phyloP scores from a whole-genome alignment of 2,329 filamentous ascomycete species.

The Colletotrichum lini region DNA sequence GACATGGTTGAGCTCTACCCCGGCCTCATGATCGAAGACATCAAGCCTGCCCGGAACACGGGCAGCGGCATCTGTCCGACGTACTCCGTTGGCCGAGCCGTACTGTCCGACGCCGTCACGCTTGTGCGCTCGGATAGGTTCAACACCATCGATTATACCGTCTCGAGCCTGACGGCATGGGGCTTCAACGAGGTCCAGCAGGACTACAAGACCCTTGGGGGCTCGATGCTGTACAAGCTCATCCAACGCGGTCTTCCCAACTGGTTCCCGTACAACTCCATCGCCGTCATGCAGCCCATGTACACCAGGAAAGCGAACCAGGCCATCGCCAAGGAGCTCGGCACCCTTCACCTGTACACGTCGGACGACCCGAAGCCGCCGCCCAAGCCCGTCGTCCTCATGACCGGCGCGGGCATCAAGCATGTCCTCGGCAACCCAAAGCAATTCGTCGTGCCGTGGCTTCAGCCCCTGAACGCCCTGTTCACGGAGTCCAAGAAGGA shows the following conservation, averaged over 20 bases:
- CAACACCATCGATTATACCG: conserved; percentile 66
- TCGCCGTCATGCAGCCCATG: conserved; percentile 62
- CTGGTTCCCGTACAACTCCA: conserved; percentile 56
- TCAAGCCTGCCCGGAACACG: conserved; percentile 64
- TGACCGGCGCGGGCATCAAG: conserved; percentile 48
- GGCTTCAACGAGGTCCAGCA: conserved; percentile 58
- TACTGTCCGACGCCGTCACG: conserved; percentile 72
- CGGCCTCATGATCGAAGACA: conserved; percentile 74
- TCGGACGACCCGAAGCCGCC: conserved; percentile 55
- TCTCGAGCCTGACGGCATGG: conserved; percentile 59
- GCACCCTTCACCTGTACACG: conserved; percentile 52
- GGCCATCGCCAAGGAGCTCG: conserved; percentile 55
- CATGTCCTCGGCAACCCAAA: conserved; percentile 51
- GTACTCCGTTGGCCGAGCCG: conserved; percentile 68
- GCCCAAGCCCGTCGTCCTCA: conserved; percentile 48
- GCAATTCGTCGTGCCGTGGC: conserved; percentile 54
- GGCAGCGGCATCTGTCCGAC: conserved; percentile 67
- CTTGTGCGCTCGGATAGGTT: conserved; percentile 73
- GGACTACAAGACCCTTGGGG: conserved; percentile 56
- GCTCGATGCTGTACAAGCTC: conserved; percentile 62
- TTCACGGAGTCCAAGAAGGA: conserved; percentile 55
- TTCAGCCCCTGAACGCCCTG: conserved; percentile 44
- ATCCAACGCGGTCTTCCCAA: conserved; percentile 60
- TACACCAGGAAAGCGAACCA: conserved; percentile 60
- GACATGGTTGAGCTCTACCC: conserved; percentile 80